Percentiles rank a stretch among this genome's conserved stretches.
Conservation (phyloP, 73 alveolate species). For the Symbiodinium pilosum region DNA sequence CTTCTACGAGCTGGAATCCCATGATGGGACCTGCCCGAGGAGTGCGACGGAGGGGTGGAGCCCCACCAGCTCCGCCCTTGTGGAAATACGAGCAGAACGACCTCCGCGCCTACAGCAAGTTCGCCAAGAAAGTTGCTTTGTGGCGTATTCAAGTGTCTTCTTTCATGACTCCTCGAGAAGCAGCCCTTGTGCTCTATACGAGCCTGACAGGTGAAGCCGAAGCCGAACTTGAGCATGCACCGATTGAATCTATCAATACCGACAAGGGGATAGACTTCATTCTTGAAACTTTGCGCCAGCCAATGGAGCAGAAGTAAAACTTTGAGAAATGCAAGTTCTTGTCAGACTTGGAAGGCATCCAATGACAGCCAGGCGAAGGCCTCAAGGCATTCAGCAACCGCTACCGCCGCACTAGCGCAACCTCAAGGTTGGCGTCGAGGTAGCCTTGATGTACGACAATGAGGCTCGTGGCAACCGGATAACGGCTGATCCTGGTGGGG, state of each 20-base stretch:
- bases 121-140: neutral
- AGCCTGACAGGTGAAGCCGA: neutral
- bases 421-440: neutral
- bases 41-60: neutral
- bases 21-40: neutral
- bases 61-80: neutral
- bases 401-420: neutral
- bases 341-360: neutral
- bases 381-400: neutral
- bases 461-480: neutral
- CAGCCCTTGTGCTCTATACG: neutral
- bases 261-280: neutral
- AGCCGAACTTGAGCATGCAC: neutral
- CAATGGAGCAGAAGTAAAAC: neutral
- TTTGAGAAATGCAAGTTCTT: neutral
- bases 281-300: neutral
- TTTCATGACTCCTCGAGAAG: neutral
- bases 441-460: neutral
- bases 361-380: neutral
- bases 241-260: neutral
- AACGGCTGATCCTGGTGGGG: neutral
- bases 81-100: neutral
- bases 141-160: neutral
- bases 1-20: neutral
- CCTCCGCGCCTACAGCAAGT: neutral